phyloP scores from a whole-genome alignment of 768 basidiomycete species.

The Boletus sensibilis region DNA sequence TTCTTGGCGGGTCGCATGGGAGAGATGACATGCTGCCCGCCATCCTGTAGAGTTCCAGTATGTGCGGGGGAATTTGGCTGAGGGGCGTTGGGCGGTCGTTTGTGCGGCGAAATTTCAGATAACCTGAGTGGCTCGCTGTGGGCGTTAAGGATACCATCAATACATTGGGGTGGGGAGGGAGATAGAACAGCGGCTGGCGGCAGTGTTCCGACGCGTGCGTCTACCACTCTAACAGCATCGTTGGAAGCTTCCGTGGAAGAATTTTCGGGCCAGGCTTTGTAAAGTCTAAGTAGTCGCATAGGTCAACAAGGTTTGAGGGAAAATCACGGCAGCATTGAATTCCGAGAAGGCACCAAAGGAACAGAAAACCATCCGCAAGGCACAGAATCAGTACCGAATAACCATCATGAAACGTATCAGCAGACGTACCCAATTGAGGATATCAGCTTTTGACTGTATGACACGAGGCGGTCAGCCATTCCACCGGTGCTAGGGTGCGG shows the following conservation, averaged over 20 bases:
- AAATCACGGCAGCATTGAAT: constrained; percentile 27
- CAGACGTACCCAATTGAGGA: constrained; percentile 45
- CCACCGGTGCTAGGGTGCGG: constrained; percentile 29
- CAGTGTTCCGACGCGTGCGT: constrained; percentile 2
- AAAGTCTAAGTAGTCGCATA: constrained; percentile 30
- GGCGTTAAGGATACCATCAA: background rate
- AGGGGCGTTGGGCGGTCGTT: constrained; percentile 14
- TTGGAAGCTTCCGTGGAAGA: constrained; percentile 10
- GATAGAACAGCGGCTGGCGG: background rate
- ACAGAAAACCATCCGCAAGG: constrained; percentile 19
- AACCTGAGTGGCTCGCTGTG: constrained; percentile 37
- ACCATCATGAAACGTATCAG: constrained; percentile 18
- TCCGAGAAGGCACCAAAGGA: constrained; percentile 19
- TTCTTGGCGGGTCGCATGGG: constrained; percentile 48
- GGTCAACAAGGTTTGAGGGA: constrained; percentile 22
- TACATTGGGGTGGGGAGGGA: background rate
- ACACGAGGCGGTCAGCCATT: constrained; percentile 48
- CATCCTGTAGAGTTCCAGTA: constrained; percentile 20
- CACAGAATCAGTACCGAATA: constrained; percentile 28
- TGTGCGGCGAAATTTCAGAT: constrained; percentile 52
- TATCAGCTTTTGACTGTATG: constrained; percentile 47
- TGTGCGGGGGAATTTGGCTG: constrained; percentile 5
- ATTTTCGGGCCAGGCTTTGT: constrained; percentile 20
- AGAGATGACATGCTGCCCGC: constrained; percentile 29
- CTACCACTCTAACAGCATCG: constrained; percentile 12